These are phyloP conservation scores for Aureobasidium sp. DNA, from an alignment of 2,329 filamentous ascomycete species.

Conservation along the genomic window DNA sequence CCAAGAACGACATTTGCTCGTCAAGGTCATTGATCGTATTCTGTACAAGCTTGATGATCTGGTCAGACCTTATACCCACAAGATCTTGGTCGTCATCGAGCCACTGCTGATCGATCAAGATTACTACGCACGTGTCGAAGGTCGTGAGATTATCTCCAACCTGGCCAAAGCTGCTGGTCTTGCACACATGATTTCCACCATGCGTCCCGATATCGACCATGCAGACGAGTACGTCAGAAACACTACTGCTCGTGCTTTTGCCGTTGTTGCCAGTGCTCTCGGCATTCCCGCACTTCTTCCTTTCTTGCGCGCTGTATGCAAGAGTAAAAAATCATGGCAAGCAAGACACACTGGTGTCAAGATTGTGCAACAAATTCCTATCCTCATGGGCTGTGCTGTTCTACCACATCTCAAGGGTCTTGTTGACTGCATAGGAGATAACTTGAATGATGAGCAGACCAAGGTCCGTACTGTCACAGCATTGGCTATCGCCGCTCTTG, in stretches of 20 bases:
- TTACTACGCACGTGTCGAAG: slow-evolving; percentile 97
- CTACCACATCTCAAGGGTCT: slow-evolving; percentile 91
- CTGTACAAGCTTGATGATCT: slow-evolving; percentile 97
- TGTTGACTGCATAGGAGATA: slow-evolving; percentile 92
- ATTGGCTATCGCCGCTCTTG: slow-evolving; percentile 87
- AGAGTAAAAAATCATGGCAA: slow-evolving; percentile 99
- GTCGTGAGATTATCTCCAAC: slow-evolving; percentile 97
- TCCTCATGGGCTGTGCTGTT: slow-evolving; percentile 96
- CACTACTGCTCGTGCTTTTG: slow-evolving; percentile 93
- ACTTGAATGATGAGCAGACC: slow-evolving; percentile 94
- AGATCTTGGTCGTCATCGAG: slow-evolving; percentile 97
- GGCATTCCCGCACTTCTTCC: slow-evolving; percentile 92
- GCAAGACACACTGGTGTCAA: slow-evolving; percentile 97
- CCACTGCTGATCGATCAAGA: slow-evolving; percentile 98
- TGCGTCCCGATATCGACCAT: slow-evolving; percentile 97
- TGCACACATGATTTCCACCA: slow-evolving; percentile 98
- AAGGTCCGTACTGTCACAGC: slow-evolving; percentile 96
- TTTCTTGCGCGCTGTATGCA: slow-evolving; percentile 90
- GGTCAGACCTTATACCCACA: slow-evolving; percentile 93
- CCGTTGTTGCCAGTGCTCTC: slow-evolving; percentile 90
- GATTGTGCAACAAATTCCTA: slow-evolving; percentile 97
- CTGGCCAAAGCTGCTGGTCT: slow-evolving; percentile 93
- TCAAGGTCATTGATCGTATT: slow-evolving; percentile 98
- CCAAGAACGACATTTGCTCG: slow-evolving; percentile 92
- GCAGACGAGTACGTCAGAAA: slow-evolving; percentile 98